Percentiles rank a stretch among this genome's conserved stretches.
phyloP scores from a whole-genome alignment of 2,329 filamentous ascomycete genomes.

The Alternaria sp. region DNA sequence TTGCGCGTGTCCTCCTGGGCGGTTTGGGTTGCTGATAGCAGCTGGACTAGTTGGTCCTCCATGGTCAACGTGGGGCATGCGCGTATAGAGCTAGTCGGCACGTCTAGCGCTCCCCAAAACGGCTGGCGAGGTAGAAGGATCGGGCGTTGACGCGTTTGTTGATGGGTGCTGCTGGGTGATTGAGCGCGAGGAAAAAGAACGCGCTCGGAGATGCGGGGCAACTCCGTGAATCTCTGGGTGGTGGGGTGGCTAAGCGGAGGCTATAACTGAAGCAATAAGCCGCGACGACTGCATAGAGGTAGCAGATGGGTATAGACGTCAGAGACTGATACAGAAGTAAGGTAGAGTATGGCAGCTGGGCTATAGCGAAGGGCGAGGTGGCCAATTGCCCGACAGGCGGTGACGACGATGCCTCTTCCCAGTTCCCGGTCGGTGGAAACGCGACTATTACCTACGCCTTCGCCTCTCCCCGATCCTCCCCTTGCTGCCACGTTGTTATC shows the following conservation, averaged over 20 bases:
- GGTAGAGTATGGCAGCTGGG: not conserved
- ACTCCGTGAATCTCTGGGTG: conserved; percentile 19
- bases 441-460: not conserved
- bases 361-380: not conserved
- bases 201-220: conserved; percentile 37
- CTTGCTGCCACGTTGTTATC: conserved; percentile 6
- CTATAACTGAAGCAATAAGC: not conserved
- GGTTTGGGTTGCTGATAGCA: conserved; percentile 86
- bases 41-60: conserved; percentile 90
- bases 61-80: conserved; percentile 57
- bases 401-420: not conserved
- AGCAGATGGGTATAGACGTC: not conserved
- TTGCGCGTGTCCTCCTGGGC: conserved; percentile 77
- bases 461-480: not conserved
- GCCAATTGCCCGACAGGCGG: not conserved
- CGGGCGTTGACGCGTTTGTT: conserved; percentile 28
- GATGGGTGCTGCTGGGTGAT: conserved; percentile 25
- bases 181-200: conserved; percentile 23
- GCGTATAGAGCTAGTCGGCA: conserved; percentile 34
- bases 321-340: not conserved
- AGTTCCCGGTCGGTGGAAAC: conserved; percentile 4
- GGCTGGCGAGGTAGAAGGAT: conserved; percentile 11
- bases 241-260: conserved; percentile 17
- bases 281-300: not conserved
- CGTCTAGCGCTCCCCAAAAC: conserved; percentile 35